Percentiles rank a stretch among this genome's conserved stretches.
Conservation (phyloP, 1,284 basidiomycete species). For the Heterobasidion irregulare region DNA sequence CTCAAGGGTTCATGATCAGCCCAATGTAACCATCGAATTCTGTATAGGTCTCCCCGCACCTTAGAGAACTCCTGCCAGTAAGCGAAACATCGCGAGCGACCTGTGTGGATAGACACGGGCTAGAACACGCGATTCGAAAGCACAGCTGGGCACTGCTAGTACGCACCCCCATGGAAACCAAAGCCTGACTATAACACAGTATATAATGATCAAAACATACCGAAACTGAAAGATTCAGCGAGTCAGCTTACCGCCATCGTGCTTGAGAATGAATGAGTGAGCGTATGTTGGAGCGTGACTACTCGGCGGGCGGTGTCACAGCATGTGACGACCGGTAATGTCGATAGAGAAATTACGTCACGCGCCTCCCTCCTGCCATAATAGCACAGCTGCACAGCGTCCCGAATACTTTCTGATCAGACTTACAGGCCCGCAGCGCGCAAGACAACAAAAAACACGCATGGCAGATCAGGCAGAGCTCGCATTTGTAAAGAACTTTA, state of each 20-base stretch:
- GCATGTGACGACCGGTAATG: too few species aligned
- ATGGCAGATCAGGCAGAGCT: slow-evolving; percentile 65
- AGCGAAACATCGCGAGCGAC: slow-evolving; percentile 83
- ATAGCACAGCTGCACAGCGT: not conserved
- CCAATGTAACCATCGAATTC: not conserved
- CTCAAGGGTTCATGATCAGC: slow-evolving; percentile 1
- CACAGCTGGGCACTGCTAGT: not conserved
- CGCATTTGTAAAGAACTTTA: slow-evolving; percentile 65
- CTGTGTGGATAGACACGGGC: slow-evolving; percentile 28
- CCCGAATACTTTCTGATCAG: not conserved
- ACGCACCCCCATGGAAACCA: slow-evolving; percentile 57
- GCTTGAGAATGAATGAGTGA: not conserved
- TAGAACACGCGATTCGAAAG: not conserved
- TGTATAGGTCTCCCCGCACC: slow-evolving; percentile 25
- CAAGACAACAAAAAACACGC: not conserved
- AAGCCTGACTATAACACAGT: slow-evolving; percentile 38
- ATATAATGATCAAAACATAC: not conserved
- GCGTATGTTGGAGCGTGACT: not conserved
- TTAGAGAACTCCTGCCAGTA: slow-evolving; percentile 92
- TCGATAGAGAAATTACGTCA: not conserved
- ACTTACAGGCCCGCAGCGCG: not conserved
- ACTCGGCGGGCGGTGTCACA: too few species aligned
- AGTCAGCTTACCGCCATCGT: slow-evolving; percentile 28
- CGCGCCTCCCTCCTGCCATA: not conserved
- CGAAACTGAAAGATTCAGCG: not conserved